Evolutionary conservation across 129 eudicot species (phyloP), one percentile per base, ranked within the genome.

Genomic region (carrot (Daucus carota)): DNA sequence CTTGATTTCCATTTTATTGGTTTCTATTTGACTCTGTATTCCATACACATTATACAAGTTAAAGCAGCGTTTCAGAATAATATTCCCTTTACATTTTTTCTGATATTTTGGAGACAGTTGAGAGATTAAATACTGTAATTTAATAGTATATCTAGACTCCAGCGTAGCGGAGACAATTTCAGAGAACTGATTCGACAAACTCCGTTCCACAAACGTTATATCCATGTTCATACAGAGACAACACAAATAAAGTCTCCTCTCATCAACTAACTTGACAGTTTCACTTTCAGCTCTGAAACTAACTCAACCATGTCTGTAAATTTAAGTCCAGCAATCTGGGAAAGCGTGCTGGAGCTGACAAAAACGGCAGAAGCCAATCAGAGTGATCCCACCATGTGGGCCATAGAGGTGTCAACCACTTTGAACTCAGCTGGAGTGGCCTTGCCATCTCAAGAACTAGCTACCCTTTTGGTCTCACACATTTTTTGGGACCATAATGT

Each of bases 401-500:
- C 93, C 42, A 78, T 91, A 50, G 92, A 94, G 74, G 81, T 94
- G 31, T 89, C 93, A 11, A 87, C 96, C 3, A 80, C 82, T 13
- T 81, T 94, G 76, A 89, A 45, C 76, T 86, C 93, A 14, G 82
- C 80, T 54, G 96, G 92, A 40, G 88, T 91, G 3, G 31, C 73
- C 82, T 68, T 91, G 52, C 97, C 98, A 59, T 90, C 88, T 44
- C 46, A 83, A 73, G 93, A 91, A 26, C 85, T 94, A 59, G 97
- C 93, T 2, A 78, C 84, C 79, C 76, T 85, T 60, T 73, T 94
- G 76, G 96, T 94, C 0, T 83, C 92, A 75, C 85, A 94, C 92
- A 89, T 94, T 81, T 94, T 96, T 79, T 94, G 98, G 98, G 97
- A 89, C 15, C 91, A 89, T 66, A 94, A 94, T 67, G 84, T 89